Base-by-base conservation (phyloP, 306 rosid genomes). In the Quercus robur region DNA sequence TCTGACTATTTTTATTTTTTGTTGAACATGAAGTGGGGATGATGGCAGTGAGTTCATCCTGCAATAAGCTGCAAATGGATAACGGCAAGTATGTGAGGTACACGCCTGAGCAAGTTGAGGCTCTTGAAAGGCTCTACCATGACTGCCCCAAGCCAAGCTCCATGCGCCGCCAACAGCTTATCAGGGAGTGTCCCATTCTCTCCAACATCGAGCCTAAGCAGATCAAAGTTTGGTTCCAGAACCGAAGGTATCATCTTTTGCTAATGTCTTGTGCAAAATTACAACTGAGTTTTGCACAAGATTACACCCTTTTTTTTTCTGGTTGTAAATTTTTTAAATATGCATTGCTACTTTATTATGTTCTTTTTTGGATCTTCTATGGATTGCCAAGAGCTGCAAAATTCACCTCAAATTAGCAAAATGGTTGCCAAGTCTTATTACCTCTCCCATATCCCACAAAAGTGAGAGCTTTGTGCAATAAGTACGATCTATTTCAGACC, bases 191-290 rank as follows among this genome's bases (percentile, higher is more conserved):
- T 57, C 96, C 99, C 44, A 95, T 95, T 83, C 99, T 95, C 81
- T 93, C 97, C 77, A 82, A 95, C 81, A 95, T 95, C 77, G 99
- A 95, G 77, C 94, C 98, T 9, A 95, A 93, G 73, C 99, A 95
- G 97, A 90, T 95, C 97, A 95, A 95, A 79, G 99, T 95, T 81
- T 95, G 99, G 99, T 95, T 95, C 77, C 99, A 95, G 73, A 95
- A 95, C 76, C 85, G 99, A 75, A 91, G 99, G 99, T 94, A 70
- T 30, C 35, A 5, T 7, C 15, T 62, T 51, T 49, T 12, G 5
- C 18, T 35, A 5, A 20, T 59, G 4, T 23, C 21, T 71, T 2
- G 13, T 44, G 3, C 70, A 26, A 70, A 26, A 19, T 58, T 59
- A 5, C n/a, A 63, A 5, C 28, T 9, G 19, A 13, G 54, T 11